Evolutionary conservation across 2,329 filamentous ascomycete genomes (phyloP).

Genomic region (Penicillium sp.): DNA sequence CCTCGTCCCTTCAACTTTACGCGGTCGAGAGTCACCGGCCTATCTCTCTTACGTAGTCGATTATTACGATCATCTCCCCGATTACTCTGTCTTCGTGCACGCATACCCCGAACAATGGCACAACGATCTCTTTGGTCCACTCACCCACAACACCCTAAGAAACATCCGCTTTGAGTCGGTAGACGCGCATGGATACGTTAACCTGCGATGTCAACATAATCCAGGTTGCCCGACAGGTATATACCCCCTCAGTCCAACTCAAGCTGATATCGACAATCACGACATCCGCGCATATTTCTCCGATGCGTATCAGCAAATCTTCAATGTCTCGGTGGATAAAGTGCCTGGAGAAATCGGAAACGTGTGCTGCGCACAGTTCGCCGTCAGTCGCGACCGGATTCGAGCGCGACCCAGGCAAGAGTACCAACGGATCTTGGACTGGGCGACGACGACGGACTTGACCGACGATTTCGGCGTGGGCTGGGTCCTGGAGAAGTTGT

Average conservation of each 20-base stretch:
- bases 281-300: slow-evolving; percentile 22
- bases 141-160: slow-evolving; percentile 20
- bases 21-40: slow-evolving; percentile 61
- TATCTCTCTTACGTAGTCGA: slow-evolving; percentile 63
- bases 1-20: slow-evolving; percentile 5
- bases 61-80: slow-evolving; percentile 57
- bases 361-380: slow-evolving; percentile 38
- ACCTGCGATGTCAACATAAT: slow-evolving; percentile 33
- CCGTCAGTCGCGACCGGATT: slow-evolving; percentile 32
- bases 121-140: slow-evolving; percentile 23
- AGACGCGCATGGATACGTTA: slow-evolving; percentile 33
- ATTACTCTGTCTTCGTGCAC: slow-evolving; percentile 60
- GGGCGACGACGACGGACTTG: slow-evolving; percentile 25
- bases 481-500: slow-evolving; percentile 19
- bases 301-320: slow-evolving; percentile 8
- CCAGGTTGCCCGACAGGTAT: slow-evolving; percentile 38
- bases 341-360: slow-evolving; percentile 30
- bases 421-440: slow-evolving; percentile 34
- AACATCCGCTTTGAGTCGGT: slow-evolving; percentile 30
- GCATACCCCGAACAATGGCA: slow-evolving; percentile 25
- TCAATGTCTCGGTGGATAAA: slow-evolving; percentile 1
- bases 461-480: slow-evolving; percentile 16
- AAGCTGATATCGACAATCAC: slow-evolving; percentile 18
- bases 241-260: slow-evolving; percentile 25
- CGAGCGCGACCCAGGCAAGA: slow-evolving; percentile 25